Evolutionary conservation across 208 protist species (phyloP).

Genomic region (Leishmania tarentolae): DNA sequence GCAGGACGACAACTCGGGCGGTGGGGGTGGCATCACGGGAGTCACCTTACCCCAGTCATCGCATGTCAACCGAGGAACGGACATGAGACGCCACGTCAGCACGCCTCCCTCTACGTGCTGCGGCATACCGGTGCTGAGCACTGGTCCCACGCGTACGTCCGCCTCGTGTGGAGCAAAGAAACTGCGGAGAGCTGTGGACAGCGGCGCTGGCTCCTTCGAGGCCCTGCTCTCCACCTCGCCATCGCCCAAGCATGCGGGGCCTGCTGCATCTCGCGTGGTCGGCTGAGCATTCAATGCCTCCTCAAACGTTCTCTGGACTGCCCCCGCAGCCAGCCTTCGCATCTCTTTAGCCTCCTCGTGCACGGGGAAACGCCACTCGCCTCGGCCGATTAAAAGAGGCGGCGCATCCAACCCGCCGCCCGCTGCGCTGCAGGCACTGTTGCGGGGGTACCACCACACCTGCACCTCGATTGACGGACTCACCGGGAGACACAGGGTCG

Average conservation of each 20-base stretch:
- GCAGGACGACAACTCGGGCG: background rate
- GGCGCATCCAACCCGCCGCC: background rate
- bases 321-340: background rate
- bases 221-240: background rate
- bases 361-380: constrained; percentile 20
- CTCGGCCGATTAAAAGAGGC: constrained; percentile 22
- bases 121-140: constrained; percentile 6
- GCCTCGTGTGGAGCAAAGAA: constrained; percentile 28
- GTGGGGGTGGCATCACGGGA: background rate
- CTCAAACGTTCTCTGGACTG: background rate
- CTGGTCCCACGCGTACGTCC: constrained; percentile 10
- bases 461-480: constrained; percentile 15
- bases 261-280: background rate
- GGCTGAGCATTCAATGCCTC: background rate
- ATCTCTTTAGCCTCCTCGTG: background rate
- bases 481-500: constrained; percentile 21
- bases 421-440: background rate
- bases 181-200: constrained; percentile 1
- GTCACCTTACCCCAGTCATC: background rate
- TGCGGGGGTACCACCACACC: constrained; percentile 28
- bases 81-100: constrained; percentile 21
- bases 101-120: constrained; percentile 12
- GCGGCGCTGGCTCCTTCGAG: background rate
- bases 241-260: background rate
- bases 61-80: constrained; percentile 22